Evolutionary conservation across 257 asterid species (phyloP), one percentile per base, ranked within the genome.

Genomic region (Nyctanthes arbortristis): DNA sequence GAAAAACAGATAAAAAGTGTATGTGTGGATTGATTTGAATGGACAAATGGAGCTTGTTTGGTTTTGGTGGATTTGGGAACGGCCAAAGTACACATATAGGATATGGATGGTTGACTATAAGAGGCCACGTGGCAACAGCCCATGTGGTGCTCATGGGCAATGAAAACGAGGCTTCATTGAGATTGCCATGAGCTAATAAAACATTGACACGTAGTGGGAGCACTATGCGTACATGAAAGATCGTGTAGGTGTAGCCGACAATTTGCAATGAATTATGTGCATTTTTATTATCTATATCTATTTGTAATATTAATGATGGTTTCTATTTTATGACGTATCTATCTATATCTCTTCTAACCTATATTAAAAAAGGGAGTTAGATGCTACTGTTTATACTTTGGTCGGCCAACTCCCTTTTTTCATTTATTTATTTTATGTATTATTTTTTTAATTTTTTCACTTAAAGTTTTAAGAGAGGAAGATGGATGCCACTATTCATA

Each of bases 161-260:
- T 56, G 10, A 40, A 10, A 37, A 11, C 10, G 84, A 60, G 45
- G 65, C 36, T 82, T 74, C 88, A 0, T 6, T 35, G 80, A 49
- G 78, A 59, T 8, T 35, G 0, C 13, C 59, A 1, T 2, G 1
- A 27, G 35, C 82, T 2, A 73, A 79, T 72, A 1, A 45, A 0
- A 7, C 24, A 12, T 1, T 4, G 75, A 79, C 88, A 68, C 78
- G 81, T 79, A 24, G 32, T 7, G 45, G 32, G 47, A n/a, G 16
- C 11, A n/a, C 55, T 72, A 66, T 70, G 81, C 80, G 78, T 10
- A 24, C 81, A 71, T 67, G 88, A 71, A 80, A 35, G 78, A 63
- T 49, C 78, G 82, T 76, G 89, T 31, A 29, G 86, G 82, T 76
- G 89, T 31, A 29, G 86, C 89, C 91, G 96, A 88, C 91, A 74